Conservation (phyloP, 306 rosid genomes). For the Medicago truncatula region DNA sequence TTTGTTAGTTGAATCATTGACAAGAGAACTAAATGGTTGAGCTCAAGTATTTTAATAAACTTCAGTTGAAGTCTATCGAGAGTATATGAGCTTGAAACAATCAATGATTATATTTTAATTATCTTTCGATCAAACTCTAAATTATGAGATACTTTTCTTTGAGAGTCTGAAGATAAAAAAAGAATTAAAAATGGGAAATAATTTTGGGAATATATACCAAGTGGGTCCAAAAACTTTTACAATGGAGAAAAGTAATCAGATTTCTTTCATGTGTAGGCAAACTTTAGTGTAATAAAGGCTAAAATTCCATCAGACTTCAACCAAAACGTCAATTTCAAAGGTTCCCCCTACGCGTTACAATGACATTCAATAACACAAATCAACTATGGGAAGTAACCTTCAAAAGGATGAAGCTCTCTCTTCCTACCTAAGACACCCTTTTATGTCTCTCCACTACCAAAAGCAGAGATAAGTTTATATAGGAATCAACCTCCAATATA, state of each 20-base stretch:
- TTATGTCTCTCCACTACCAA: constrained; percentile 25
- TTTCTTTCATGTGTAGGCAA: constrained; percentile 56
- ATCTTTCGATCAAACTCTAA: no score
- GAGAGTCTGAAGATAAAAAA: not conserved
- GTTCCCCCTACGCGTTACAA: constrained; percentile 38
- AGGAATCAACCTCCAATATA: constrained; percentile 47
- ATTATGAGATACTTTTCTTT: no score
- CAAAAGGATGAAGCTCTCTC: constrained; percentile 17
- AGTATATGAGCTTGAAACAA: not conserved
- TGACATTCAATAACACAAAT: not conserved
- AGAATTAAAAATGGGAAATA: not conserved
- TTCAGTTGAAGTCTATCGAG: not conserved
- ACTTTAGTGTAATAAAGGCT: constrained; percentile 51
- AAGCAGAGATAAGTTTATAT: constrained; percentile 26
- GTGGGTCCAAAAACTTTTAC: constrained; percentile 51
- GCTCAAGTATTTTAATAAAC: not conserved
- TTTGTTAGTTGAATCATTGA: constrained; percentile 18
- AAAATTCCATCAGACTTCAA: constrained; percentile 42
- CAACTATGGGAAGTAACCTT: constrained; percentile 20
- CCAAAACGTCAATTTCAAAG: constrained; percentile 30
- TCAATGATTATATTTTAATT: not conserved
- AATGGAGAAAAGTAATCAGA: constrained; percentile 32
- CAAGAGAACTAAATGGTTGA: not conserved
- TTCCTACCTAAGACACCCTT: constrained; percentile 13
- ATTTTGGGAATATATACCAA: constrained; percentile 3